Evolutionary conservation across 345 rosid species (phyloP).

Genomic region (Acer campestre): DNA sequence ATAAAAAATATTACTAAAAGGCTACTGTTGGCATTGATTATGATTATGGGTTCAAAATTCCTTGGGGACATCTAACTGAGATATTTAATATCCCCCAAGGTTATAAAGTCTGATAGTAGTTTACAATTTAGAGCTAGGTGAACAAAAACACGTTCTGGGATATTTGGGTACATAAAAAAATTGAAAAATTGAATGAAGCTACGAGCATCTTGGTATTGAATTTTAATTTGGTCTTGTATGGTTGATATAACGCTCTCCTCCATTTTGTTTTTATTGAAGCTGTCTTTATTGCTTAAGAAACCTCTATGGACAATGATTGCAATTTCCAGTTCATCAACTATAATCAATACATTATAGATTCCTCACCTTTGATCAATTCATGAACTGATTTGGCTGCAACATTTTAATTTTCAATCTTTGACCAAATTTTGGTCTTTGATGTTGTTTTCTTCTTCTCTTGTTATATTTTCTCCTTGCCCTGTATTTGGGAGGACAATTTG

Average conservation of each 20-base stretch:
- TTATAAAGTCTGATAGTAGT: too few species aligned
- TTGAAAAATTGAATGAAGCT: background rate
- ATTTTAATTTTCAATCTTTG: background rate
- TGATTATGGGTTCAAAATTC: too few species aligned
- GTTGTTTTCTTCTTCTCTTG: background rate
- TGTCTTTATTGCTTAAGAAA: background rate
- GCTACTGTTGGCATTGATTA: too few species aligned
- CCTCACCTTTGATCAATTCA: background rate
- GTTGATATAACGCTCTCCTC: too few species aligned
- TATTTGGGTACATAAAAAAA: background rate
- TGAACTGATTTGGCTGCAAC: background rate
- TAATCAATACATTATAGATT: background rate
- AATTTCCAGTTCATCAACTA: background rate
- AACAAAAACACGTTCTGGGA: too few species aligned
- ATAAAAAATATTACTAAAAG: too few species aligned
- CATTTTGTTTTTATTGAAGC: background rate
- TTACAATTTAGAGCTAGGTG: too few species aligned
- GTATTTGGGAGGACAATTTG: too few species aligned
- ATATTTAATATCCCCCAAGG: too few species aligned
- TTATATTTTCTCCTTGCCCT: background rate
- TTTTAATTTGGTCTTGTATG: too few species aligned
- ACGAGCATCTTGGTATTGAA: background rate
- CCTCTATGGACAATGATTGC: background rate
- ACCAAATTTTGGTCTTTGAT: background rate
- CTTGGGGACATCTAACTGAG: too few species aligned